Conservation (phyloP, 768 basidiomycete species). For the Russula lepida region DNA sequence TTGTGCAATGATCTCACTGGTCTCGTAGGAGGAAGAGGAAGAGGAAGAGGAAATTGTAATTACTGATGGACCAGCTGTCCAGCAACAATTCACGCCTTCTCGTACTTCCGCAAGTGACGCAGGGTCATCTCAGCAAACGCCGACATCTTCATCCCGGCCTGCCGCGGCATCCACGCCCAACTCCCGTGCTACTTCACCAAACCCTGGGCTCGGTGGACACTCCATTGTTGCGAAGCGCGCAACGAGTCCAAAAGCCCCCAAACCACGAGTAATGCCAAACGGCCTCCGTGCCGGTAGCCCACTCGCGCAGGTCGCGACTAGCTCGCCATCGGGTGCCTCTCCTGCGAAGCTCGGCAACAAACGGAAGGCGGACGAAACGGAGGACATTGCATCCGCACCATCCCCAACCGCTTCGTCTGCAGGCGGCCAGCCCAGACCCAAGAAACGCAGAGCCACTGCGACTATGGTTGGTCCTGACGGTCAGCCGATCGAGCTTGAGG, state of each 20-base stretch:
- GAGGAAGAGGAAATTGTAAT: conserved; percentile 53
- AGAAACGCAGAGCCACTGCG: conserved; percentile 44
- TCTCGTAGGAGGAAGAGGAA: conserved; percentile 50
- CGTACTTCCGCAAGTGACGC: conserved; percentile 23
- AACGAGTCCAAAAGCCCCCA: conserved; percentile 69
- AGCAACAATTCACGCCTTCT: conserved; percentile 41
- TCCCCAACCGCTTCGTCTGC: conserved; percentile 19
- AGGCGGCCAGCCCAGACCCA: conserved; percentile 35
- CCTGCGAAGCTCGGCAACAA: conserved; percentile 40
- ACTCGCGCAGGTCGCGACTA: conserved; percentile 32
- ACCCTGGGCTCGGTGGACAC: conserved; percentile 59
- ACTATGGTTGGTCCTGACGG: conserved; percentile 27
- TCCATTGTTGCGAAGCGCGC: conserved; percentile 77
- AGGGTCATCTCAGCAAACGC: conserved; percentile 31
- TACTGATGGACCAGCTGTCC: conserved; percentile 38
- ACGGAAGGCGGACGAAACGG: conserved; percentile 45
- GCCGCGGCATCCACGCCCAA: conserved; percentile 31
- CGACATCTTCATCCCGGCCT: conserved; percentile 28
- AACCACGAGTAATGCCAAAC: conserved; percentile 39
- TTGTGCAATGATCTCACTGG: conserved; percentile 11
- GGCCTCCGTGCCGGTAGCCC: conserved; percentile 54
- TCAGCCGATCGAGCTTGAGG: conserved; percentile 51
- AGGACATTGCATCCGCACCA: conserved; percentile 4
- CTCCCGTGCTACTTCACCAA: conserved; percentile 55
- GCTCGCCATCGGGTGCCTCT: conserved; percentile 10